Conservation (phyloP, 2,329 filamentous ascomycete genomes). For the Graphilbum sp. region DNA sequence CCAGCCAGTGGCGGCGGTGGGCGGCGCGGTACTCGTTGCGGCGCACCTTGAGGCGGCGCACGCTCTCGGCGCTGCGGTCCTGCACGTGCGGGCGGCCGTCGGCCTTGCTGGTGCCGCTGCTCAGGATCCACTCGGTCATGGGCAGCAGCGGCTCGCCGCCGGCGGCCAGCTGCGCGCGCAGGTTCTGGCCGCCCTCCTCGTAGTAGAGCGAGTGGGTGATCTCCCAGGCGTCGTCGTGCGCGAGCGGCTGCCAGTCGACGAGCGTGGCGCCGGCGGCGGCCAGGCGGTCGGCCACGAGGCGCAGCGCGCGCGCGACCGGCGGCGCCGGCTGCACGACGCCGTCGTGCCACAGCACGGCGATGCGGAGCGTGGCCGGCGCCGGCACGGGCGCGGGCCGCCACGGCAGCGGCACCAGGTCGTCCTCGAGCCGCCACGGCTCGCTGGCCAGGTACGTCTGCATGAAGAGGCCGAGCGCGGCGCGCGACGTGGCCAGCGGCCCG, state of each 20-base stretch:
- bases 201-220: conserved; percentile 25
- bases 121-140: conserved; percentile 23
- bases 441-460: conserved; percentile 38
- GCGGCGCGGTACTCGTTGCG: conserved; percentile 11
- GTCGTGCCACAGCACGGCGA: conserved; percentile 2
- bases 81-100: conserved; percentile 14
- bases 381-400: conserved; percentile 20
- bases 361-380: not conserved
- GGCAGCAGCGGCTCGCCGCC: conserved; percentile 25
- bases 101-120: not conserved
- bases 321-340: conserved; percentile 33
- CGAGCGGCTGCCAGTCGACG: conserved; percentile 7
- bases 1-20: conserved; percentile 8
- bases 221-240: conserved; percentile 9
- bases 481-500: not conserved
- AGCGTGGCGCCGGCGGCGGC: conserved; percentile 5
- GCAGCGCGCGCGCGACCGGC: conserved; percentile 38
- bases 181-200: conserved; percentile 29
- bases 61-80: conserved; percentile 21
- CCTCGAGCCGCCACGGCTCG: conserved; percentile 50
- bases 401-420: conserved; percentile 45
- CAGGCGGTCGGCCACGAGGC: conserved; percentile 19
- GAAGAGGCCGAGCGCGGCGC: conserved; percentile 24
- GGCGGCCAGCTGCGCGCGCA: conserved; percentile 25
- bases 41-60: conserved; percentile 10